Evolutionary conservation across 1,284 basidiomycete genomes (phyloP), one percentile per base, ranked within the genome.

Genomic region (Microbotryum silenes-acaulis): DNA sequence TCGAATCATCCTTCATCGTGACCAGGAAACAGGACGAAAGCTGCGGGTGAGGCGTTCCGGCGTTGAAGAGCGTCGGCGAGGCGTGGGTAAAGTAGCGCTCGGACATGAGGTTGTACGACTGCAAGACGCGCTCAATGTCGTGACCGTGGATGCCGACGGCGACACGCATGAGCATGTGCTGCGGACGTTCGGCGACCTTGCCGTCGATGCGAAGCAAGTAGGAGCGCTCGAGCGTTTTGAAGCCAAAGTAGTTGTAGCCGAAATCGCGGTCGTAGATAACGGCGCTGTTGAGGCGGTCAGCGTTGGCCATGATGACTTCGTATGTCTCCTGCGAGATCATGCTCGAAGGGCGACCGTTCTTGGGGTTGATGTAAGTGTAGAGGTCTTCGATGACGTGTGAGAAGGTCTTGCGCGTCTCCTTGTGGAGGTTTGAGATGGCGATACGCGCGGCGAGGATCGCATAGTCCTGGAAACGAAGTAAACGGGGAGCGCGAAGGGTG

Each of bases 161-260:
- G 59, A 98, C 96, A 78, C 94, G 92, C 96, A 99, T 98, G 74
- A 98, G 87, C 86, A 98, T 91, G 78, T 98, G 96, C 74, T 98
- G 94, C 42, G 96, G 96, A 56, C 96, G 85, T 78, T 99, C 96
- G 54, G 92, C 94, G 54, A 96, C 89, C 72, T 90, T 90, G 61
- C 91, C 91, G 75, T 97, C 85, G 78, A 97, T 87, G 64, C 91
- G 86, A 54, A 99, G 85, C 9, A 98, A 83, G 77, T 98, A 99
- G 5, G 94, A 97, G 46, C 96, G 88, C 79, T 99, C 96, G 42
- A 99, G 85, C 1, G 96, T 99, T 79, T 98, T 99, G 85, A 98
- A 98, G 29, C 94, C 94, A 73, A 99, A 99, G 78, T 77, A 78
- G 74, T 77, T 78, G 79, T 97, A 97, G 76, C 85, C 89, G 80